Conservation (phyloP, 495 filamentous ascomycete genomes). For the Rhizodiscina lignyota region DNA sequence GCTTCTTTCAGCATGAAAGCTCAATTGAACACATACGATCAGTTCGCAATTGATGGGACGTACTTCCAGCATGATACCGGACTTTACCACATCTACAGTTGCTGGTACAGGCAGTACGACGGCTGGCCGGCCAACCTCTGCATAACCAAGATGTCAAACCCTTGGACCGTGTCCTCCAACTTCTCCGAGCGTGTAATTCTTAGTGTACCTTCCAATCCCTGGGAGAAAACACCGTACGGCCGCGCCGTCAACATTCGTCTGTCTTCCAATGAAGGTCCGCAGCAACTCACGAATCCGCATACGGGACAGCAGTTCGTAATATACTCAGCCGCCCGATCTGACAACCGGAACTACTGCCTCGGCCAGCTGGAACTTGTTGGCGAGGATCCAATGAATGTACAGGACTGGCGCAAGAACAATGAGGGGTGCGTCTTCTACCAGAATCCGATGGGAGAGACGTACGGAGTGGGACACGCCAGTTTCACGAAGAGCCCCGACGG, state of each 20-base stretch:
- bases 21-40: slow-evolving; percentile 31
- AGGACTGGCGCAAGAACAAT: slow-evolving; percentile 28
- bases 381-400: slow-evolving; percentile 31
- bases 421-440: slow-evolving; percentile 33
- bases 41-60: slow-evolving; percentile 35
- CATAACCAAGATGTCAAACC: slow-evolving; percentile 30
- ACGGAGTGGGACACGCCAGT: slow-evolving; percentile 32
- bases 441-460: slow-evolving; percentile 25
- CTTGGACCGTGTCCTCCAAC: slow-evolving; percentile 27
- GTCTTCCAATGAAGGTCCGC: slow-evolving; percentile 30
- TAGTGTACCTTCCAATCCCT: slow-evolving; percentile 25
- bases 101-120: slow-evolving; percentile 29
- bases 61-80: slow-evolving; percentile 25
- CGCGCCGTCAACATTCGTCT: slow-evolving; percentile 25
- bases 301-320: slow-evolving; percentile 31
- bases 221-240: slow-evolving; percentile 32
- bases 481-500: slow-evolving; percentile 30
- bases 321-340: slow-evolving; percentile 29
- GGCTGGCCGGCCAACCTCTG: slow-evolving; percentile 34
- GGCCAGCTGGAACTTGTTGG: slow-evolving; percentile 28
- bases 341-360: slow-evolving; percentile 29
- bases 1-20: slow-evolving; percentile 24
- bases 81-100: slow-evolving; percentile 34
- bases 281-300: slow-evolving; percentile 29
- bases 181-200: slow-evolving; percentile 27